Evolutionary conservation across 2,329 filamentous ascomycete genomes (phyloP).

Genomic region (Beauveria caledonica): DNA sequence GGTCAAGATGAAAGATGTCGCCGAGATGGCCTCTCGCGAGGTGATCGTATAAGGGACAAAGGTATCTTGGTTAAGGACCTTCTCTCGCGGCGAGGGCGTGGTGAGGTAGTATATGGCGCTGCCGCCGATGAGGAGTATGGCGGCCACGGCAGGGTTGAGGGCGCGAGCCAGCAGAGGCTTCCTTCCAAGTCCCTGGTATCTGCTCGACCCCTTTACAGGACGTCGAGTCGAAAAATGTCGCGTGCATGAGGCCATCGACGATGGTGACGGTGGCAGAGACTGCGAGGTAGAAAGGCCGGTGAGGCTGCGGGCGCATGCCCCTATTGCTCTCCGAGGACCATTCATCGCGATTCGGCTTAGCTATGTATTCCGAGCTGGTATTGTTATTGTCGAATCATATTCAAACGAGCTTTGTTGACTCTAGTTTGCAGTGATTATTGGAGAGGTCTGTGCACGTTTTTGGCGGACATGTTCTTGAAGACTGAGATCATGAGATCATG

Average conservation of each 20-base stretch:
- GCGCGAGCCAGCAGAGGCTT: slow-evolving; percentile 25
- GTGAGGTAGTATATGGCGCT: slow-evolving; percentile 20
- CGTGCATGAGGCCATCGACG: neutral
- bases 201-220: neutral
- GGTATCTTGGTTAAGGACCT: slow-evolving; percentile 45
- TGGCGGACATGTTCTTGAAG: neutral
- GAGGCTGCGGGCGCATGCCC: neutral
- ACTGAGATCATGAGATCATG: neutral
- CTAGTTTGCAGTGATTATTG: neutral
- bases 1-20: slow-evolving; percentile 61
- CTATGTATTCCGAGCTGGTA: neutral
- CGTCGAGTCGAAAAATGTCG: neutral
- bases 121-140: slow-evolving; percentile 16
- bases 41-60: slow-evolving; percentile 62
- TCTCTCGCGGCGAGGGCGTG: slow-evolving; percentile 17
- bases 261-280: neutral
- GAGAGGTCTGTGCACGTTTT: neutral
- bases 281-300: neutral
- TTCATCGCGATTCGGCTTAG: neutral
- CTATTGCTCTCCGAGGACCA: neutral
- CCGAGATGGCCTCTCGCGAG: slow-evolving; percentile 53
- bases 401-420: neutral
- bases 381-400: neutral
- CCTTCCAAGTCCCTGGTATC: neutral
- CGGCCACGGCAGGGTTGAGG: slow-evolving; percentile 17